Conservation (phyloP, 2,329 filamentous ascomycete species). For the Penicillium fuscoglaucum region DNA sequence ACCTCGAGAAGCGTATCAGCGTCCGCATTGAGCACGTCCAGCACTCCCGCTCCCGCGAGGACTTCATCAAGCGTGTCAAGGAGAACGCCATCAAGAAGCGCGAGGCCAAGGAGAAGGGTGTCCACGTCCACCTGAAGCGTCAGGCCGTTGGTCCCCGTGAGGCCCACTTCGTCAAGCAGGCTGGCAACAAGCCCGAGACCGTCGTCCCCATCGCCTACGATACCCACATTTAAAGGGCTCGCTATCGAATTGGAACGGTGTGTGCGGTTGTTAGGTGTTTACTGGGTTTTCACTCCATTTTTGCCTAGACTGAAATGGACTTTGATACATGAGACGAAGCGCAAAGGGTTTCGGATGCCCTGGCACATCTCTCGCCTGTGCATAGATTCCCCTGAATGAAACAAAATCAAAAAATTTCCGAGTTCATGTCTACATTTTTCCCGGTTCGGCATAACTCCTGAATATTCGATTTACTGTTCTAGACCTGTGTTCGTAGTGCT, state of each 20-base stretch:
- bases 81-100: conserved; percentile 88
- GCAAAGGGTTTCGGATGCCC: conserved; percentile 41
- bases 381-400: conserved; percentile 49
- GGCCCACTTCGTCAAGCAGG: conserved; percentile 73
- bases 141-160: conserved; percentile 77
- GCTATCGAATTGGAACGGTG: conserved; percentile 29
- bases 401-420: conserved; percentile 42
- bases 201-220: conserved; percentile 92
- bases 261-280: conserved; percentile 42
- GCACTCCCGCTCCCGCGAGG: conserved; percentile 92
- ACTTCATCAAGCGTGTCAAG: conserved; percentile 97
- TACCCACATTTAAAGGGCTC: conserved; percentile 81
- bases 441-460: neutral
- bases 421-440: conserved; percentile 23
- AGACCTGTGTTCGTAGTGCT: conserved; percentile 3
- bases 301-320: conserved; percentile 34
- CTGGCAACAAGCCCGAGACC: conserved; percentile 86
- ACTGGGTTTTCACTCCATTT: conserved; percentile 35
- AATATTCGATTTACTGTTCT: neutral
- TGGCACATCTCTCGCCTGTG: conserved; percentile 41
- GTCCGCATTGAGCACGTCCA: conserved; percentile 96
- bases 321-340: conserved; percentile 43
- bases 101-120: conserved; percentile 87
- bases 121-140: conserved; percentile 89
- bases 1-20: conserved; percentile 99